Base-by-base conservation (phyloP, 2,329 filamentous ascomycete genomes). In the Elsinoe arachidis region DNA sequence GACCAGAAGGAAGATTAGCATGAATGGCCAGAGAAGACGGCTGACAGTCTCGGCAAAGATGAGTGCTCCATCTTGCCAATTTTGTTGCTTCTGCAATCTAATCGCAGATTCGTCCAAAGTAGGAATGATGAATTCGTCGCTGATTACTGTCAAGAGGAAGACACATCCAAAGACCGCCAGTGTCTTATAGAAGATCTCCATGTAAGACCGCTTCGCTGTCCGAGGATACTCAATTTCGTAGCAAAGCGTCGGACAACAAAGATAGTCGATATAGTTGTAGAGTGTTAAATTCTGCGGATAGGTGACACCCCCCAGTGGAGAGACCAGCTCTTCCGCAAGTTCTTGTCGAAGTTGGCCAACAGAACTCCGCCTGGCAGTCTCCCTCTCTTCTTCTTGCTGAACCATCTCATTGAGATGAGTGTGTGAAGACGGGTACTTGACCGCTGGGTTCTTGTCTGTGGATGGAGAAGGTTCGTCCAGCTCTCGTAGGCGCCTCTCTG, bases 191-290 rank as follows among this genome's bases (percentile, higher is more conserved):
- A 88, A 82, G 44, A 97, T 81, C 62, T 90, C 86, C 17, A 83
- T 79, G 85, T 88, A 96, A 64, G 88, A 83, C 58, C 90, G 84
- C n/a, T 77, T 74, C 11, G 80, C 70, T 10, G 82, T 90, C 51
- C 93, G 86, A 1, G 93, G 93, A 70, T 97, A 99, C 70, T 97
- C 92, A 52, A 97, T 80, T 73, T 99, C 93, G 73, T 99, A 99
- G 78, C 93, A 99, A 17, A 99, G 81, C 0, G 93, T 99, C 14
- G 93, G 93, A 67, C 91, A 97, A 67, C 93, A 82, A 10, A 96
- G 76, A 70, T 86, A 97, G 74, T 97, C 93, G 58, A 82, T 63
- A 68, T 88, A 96, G 74, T 97, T 97, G 63, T 75, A 65, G 70
- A 86, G 78, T 0, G 88, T 93, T 47, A 99, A 80, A 70, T 97